phyloP scores from a whole-genome alignment of 1,139 yeast species.

The Yamadazyma sp. region DNA sequence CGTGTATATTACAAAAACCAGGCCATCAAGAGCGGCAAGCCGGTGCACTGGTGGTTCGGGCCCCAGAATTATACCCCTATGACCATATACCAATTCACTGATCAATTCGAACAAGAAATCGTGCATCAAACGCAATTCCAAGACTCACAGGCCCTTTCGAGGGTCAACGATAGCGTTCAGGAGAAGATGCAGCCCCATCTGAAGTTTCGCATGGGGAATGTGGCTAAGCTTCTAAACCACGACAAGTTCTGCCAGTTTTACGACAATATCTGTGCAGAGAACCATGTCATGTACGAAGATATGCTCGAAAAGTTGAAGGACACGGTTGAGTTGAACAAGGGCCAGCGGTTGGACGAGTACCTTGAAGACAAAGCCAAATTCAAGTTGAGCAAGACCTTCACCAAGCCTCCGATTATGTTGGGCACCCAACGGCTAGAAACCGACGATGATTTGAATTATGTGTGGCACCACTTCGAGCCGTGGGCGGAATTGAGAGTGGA shows the following conservation, averaged over 20 bases:
- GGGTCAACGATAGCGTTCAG: constrained; percentile 6
- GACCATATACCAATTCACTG: constrained; percentile 47
- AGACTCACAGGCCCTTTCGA: constrained; percentile 4
- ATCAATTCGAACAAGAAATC: constrained; percentile 26
- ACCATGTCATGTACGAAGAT: constrained; percentile 19
- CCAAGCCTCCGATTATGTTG: constrained; percentile 39
- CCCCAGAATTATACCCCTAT: constrained; percentile 56
- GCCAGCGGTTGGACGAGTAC: constrained; percentile 34
- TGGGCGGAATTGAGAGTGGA: constrained; percentile 52
- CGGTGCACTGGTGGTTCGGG: constrained; percentile 59
- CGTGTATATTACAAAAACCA: constrained; percentile 48
- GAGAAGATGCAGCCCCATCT: neutral
- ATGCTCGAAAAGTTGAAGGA: constrained; percentile 27
- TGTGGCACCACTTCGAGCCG: constrained; percentile 52
- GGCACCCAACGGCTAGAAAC: constrained; percentile 37
- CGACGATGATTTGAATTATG: constrained; percentile 45
- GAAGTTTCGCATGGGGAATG: neutral
- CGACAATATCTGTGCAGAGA: constrained; percentile 24
- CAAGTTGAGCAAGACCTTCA: constrained; percentile 21
- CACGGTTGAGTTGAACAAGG: constrained; percentile 40
- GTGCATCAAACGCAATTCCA: neutral
- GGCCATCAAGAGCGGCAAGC: constrained; percentile 42
- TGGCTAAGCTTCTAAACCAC: constrained; percentile 8
- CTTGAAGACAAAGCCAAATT: constrained; percentile 34
- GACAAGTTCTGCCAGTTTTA: constrained; percentile 23